Evolutionary conservation across 345 rosid species (phyloP), one percentile per base, ranked within the genome.

Genomic region (Mallotus nudiflorus): DNA sequence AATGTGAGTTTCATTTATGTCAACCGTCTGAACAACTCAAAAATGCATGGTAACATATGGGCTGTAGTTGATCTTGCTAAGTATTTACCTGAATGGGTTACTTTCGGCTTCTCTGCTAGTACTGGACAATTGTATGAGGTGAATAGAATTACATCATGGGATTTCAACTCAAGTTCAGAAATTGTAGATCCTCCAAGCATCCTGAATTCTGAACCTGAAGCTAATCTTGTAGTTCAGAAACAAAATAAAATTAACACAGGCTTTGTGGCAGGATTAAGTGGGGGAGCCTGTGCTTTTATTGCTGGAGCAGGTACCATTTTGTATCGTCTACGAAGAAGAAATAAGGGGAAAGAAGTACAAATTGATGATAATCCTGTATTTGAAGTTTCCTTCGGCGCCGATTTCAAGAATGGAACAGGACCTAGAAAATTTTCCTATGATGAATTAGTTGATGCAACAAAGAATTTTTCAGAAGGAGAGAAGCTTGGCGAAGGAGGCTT

Each of bases 401-500:
- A 76, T 11, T 68, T 80, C 20, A 37, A 37, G 35, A 65, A 27
- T 3, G 75, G 53, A 42, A 57, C 37, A 7, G 80, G 84, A 31
- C 80, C 82, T 3, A 80, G 66, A 67, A 73, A 62, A 29, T 77
- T 73, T 42, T 16, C 77, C 1, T 73, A 65, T 39, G 22, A 52
- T 6, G 77, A 65, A 39, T 60, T 83, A 57, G 82, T 33, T 25
- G 24, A 13, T 13, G 84, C 79, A 11, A 80, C 84, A 6, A 52
- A 40, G 1, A 70, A 78, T 44, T 83, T 83, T 20, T 37, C 67
- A 0, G 73, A 73, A n/a, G 60, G 66, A 18, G 53, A 51, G 55
- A 73, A 73, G 63, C 73, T 83, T 2, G 80, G 84, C 1, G 74
- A 68, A 15, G 84, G 83, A 48, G 84, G 81, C 0, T 83, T 78